Conservation (phyloP, 805 yeast genomes). For the Candida ortonii region DNA sequence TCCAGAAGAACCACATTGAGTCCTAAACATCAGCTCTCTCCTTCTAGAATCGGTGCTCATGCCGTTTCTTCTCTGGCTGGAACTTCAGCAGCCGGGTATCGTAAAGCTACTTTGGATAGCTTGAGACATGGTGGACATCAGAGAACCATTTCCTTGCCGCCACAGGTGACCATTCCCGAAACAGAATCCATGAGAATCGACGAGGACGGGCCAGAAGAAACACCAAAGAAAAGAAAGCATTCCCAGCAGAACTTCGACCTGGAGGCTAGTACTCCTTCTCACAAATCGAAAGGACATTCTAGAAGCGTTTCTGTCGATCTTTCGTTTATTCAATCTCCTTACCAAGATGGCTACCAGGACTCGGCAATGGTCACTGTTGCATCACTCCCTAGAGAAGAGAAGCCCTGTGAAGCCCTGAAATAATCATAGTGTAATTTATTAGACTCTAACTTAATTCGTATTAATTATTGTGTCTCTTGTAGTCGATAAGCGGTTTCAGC, state of each 20-base stretch:
- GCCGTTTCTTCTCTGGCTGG: conserved; percentile 55
- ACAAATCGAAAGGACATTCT: conserved; percentile 1
- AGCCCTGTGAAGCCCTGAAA: too few species aligned
- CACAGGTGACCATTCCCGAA: conserved; percentile 35
- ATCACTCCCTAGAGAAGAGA: too few species aligned
- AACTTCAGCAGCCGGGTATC: conserved; percentile 24
- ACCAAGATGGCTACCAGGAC: too few species aligned
- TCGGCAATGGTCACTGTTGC: too few species aligned
- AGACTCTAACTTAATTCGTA: too few species aligned
- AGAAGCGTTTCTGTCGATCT: conserved; percentile 4
- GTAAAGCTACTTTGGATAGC: conserved; percentile 19
- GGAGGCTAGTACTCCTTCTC: conserved; percentile 1
- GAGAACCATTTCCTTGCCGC: conserved; percentile 41
- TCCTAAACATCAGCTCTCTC: conserved; percentile 24
- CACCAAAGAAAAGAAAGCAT: conserved; percentile 17
- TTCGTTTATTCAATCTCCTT: conserved; percentile 2
- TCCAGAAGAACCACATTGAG: conserved; percentile 15
- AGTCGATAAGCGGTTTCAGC: conserved; percentile 46
- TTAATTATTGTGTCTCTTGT: too few species aligned
- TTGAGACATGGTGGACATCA: conserved; percentile 34
- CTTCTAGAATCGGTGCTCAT: conserved; percentile 66
- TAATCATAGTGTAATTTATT: too few species aligned
- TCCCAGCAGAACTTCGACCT: conserved; percentile 5
- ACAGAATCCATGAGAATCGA: conserved; percentile 28
- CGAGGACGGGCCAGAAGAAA: conserved; percentile 5